Evolutionary conservation across 2,329 filamentous ascomycete species (phyloP).

Genomic region (Talaromyces verruculosus): DNA sequence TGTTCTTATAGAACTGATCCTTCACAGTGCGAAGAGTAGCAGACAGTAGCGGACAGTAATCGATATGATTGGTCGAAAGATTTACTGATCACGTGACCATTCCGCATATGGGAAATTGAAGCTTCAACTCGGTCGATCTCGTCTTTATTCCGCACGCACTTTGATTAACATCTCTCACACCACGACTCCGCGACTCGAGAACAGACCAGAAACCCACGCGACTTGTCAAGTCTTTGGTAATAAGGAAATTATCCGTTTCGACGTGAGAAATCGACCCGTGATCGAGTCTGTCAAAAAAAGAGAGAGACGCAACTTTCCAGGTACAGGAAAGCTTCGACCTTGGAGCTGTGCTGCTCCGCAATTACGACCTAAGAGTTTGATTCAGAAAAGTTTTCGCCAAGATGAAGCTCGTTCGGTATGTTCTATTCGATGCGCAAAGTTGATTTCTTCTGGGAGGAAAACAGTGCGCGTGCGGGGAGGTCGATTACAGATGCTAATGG

Average conservation of each 20-base stretch:
- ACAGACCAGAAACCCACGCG: background rate
- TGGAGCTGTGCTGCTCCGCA: conserved; percentile 3
- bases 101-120: background rate
- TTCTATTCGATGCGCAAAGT: conserved; percentile 15
- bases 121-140: background rate
- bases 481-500: conserved; percentile 17
- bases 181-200: background rate
- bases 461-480: background rate
- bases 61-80: conserved; percentile 10
- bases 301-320: background rate
- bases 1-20: background rate
- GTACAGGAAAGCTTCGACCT: background rate
- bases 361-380: too few species aligned
- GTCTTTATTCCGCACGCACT: background rate
- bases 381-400: background rate
- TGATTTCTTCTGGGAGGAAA: background rate
- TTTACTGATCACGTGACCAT: background rate
- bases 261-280: background rate
- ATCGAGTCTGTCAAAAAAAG: background rate
- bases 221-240: too few species aligned
- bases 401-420: conserved; percentile 91
- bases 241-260: background rate
- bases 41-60: background rate
- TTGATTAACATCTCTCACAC: background rate
- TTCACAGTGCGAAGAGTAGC: background rate